Percentiles rank a stretch among this genome's conserved stretches.
Evolutionary conservation across 2,329 filamentous ascomycete species (phyloP).

Genomic region (Alternaria conjuncta): DNA sequence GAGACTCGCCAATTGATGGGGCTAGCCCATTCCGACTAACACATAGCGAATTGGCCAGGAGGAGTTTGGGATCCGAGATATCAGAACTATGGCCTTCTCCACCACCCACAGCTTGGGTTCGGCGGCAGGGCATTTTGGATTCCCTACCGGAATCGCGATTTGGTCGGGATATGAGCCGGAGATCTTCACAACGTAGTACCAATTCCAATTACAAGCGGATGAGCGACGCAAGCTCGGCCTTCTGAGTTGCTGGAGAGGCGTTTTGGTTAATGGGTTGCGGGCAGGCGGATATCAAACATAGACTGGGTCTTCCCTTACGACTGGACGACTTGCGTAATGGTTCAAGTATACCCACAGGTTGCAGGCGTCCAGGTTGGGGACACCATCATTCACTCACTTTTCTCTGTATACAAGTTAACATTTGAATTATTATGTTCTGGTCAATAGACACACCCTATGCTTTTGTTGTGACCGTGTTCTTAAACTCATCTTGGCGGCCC

Average conservation of each 20-base stretch:
- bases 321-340: constrained; percentile 10
- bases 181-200: neutral
- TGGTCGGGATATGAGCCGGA: constrained; percentile 4
- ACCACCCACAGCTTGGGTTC: constrained; percentile 19
- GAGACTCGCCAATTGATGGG: constrained; percentile 38
- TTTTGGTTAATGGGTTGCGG: constrained; percentile 1
- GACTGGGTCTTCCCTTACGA: constrained; percentile 3
- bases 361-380: constrained; percentile 10
- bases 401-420: constrained; percentile 38
- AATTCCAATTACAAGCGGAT: neutral
- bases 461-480: neutral
- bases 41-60: constrained; percentile 31
- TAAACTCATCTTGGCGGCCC: neutral
- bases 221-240: neutral
- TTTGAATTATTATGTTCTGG: constrained; percentile 22
- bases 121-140: constrained; percentile 4
- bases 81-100: constrained; percentile 26
- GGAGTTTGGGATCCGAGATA: constrained; percentile 23
- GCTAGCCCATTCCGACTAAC: constrained; percentile 39
- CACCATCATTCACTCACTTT: constrained; percentile 17
- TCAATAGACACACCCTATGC: constrained; percentile 27
- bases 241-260: neutral
- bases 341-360: constrained; percentile 26
- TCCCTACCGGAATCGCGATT: constrained; percentile 2
- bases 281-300: neutral